A percentile compares a stretch with the other conserved stretches of the same genome.
These are phyloP conservation scores for Parastagonospora nodorum DNA, from an alignment of 2,329 filamentous ascomycete species.

Conservation along the genomic window DNA sequence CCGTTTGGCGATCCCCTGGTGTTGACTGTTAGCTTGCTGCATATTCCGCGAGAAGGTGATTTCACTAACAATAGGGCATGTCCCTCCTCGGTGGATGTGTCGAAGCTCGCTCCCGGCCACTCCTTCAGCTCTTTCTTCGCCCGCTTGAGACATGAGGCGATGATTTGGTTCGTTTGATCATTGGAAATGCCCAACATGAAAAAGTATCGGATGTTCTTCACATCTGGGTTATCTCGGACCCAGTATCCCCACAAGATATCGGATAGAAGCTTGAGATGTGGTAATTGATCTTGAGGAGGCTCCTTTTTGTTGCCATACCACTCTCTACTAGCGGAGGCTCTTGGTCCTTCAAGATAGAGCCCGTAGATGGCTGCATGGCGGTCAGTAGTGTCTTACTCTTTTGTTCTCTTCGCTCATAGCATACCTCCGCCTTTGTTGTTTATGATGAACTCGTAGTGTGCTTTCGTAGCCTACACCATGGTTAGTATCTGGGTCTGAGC, in stretches of 20 bases:
- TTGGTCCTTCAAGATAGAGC: slow-evolving; percentile 17
- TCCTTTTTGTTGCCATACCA: slow-evolving; percentile 9
- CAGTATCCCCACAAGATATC: slow-evolving; percentile 20
- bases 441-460: slow-evolving; percentile 19
- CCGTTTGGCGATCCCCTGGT: slow-evolving; percentile 16
- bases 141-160: slow-evolving; percentile 15
- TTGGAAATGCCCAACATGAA: slow-evolving; percentile 25
- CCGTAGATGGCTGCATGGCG: slow-evolving; percentile 12
- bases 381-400: background rate
- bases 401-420: background rate
- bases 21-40: background rate
- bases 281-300: background rate
- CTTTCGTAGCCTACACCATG: slow-evolving; percentile 15
- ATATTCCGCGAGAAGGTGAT: too few species aligned
- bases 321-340: slow-evolving; percentile 6
- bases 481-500: background rate
- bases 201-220: slow-evolving; percentile 17
- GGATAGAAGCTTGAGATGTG: slow-evolving; percentile 4
- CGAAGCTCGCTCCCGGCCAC: slow-evolving; percentile 25
- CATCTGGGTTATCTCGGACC: slow-evolving; percentile 7
- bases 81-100: slow-evolving; percentile 15
- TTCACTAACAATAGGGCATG: slow-evolving; percentile 8
- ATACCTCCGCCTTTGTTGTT: slow-evolving; percentile 12
- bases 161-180: slow-evolving; percentile 18
- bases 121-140: slow-evolving; percentile 1